Conservation (phyloP, 495 filamentous ascomycete species). For the Thozetella sp. region DNA sequence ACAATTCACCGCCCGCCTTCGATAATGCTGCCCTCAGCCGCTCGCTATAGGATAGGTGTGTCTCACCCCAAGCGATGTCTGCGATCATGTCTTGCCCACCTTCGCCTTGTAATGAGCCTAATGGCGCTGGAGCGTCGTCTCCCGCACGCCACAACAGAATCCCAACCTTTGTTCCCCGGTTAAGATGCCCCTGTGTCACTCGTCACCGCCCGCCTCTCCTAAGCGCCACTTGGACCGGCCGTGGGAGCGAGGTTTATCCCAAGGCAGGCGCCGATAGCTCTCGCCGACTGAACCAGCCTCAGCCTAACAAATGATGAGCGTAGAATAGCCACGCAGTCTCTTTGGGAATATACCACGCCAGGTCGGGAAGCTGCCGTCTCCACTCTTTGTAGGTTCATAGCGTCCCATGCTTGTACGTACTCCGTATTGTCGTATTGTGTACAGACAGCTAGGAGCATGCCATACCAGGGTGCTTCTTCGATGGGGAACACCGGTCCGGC, state of each 20-base stretch:
- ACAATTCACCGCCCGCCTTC: background rate
- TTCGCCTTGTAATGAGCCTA: background rate
- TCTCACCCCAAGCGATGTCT: background rate
- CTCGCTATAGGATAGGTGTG: background rate
- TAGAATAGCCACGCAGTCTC: too few species aligned
- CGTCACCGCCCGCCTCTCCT: background rate
- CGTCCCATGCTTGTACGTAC: too few species aligned
- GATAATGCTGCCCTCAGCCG: background rate
- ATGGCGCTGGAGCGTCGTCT: background rate
- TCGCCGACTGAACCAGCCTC: too few species aligned
- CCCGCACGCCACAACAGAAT: background rate
- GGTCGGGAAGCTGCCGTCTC: too few species aligned
- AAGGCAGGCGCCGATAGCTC: background rate
- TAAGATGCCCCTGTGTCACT: background rate
- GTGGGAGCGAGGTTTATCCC: background rate
- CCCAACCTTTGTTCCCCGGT: background rate
- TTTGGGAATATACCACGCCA: too few species aligned
- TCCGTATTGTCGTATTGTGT: too few species aligned
- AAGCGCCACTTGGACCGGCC: background rate
- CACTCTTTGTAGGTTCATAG: too few species aligned
- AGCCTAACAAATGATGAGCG: too few species aligned
- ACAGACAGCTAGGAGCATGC: background rate
- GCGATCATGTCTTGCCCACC: background rate
- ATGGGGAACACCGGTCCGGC: background rate
- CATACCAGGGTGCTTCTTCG: background rate